A percentile compares a stretch with the other conserved stretches of the same genome.
phyloP scores from a whole-genome alignment of 305 asterid genomes.

The Caryopteris hybrid region DNA sequence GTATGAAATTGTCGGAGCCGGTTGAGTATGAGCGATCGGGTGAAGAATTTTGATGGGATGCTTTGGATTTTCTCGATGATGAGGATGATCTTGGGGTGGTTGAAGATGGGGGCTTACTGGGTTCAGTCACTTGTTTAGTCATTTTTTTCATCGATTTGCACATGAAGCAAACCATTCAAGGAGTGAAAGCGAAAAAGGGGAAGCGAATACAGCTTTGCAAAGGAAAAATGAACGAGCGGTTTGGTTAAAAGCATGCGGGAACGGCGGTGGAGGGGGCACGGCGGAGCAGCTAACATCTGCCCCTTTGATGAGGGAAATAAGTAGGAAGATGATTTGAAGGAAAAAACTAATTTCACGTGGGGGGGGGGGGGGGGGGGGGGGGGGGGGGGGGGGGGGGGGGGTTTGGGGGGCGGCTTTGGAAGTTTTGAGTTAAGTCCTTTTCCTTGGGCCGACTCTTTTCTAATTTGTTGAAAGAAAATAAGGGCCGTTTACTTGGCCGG shows the following conservation, averaged over 20 bases:
- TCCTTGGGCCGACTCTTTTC: too few species aligned
- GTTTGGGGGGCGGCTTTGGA: too few species aligned
- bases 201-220: too few species aligned
- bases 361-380: too few species aligned
- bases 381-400: too few species aligned
- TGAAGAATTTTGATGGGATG: constrained; percentile 18
- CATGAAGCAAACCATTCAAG: constrained; percentile 29
- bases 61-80: constrained; percentile 27
- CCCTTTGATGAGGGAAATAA: not conserved
- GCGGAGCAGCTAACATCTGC: constrained; percentile 17
- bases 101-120: constrained; percentile 5
- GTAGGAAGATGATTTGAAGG: too few species aligned
- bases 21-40: constrained; percentile 20
- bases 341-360: too few species aligned
- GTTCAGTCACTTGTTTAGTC: constrained; percentile 22
- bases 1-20: constrained; percentile 31
- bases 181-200: not conserved
- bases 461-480: too few species aligned
- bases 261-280: constrained; percentile 19
- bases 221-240: not conserved
- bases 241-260: not conserved
- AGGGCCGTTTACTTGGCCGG: too few species aligned
- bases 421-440: too few species aligned
- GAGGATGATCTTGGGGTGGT: constrained; percentile 21
- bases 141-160: constrained; percentile 48